phyloP scores from a whole-genome alignment of 768 basidiomycete species.

The Flagelloscypha sp. region DNA sequence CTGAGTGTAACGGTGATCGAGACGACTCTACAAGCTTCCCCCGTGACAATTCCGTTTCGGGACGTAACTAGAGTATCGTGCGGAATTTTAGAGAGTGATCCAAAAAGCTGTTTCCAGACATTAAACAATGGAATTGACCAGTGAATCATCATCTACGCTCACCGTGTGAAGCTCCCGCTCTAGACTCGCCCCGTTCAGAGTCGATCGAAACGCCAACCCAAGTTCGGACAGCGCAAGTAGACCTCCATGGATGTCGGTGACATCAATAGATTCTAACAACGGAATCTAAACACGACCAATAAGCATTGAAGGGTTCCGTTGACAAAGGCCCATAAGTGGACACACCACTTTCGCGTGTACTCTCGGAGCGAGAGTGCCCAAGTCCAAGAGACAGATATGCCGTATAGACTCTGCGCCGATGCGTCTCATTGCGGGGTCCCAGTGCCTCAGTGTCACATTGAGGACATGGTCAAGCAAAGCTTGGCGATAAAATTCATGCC shows the following conservation, averaged over 20 bases:
- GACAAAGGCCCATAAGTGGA: constrained; percentile 8
- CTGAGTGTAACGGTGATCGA: constrained; percentile 51
- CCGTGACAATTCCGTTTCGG: constrained; percentile 63
- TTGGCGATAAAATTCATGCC: constrained; percentile 69
- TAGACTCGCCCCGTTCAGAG: too few species aligned
- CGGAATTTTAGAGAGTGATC: constrained; percentile 47
- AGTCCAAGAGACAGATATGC: constrained; percentile 55
- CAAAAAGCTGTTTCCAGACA: constrained; percentile 48
- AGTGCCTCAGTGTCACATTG: constrained; percentile 72
- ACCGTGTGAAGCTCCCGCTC: too few species aligned
- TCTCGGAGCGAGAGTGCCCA: constrained; percentile 41
- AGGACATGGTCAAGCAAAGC: constrained; percentile 67
- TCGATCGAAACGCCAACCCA: constrained; percentile 45
- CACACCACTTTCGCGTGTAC: constrained; percentile 48
- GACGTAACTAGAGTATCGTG: constrained; percentile 51
- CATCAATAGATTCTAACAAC: constrained; percentile 57
- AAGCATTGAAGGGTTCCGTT: not conserved
- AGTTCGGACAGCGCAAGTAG: constrained; percentile 70
- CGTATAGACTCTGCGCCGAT: constrained; percentile 71
- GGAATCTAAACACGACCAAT: constrained; percentile 30
- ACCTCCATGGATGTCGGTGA: constrained; percentile 71
- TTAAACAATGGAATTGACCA: not conserved
- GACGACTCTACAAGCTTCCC: constrained; percentile 67
- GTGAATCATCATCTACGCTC: too few species aligned
- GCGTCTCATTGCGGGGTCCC: constrained; percentile 77